Percentiles rank a stretch among this genome's conserved stretches.
Conservation (phyloP, 1,139 yeast species). For the Geotrichum klebahnii region DNA sequence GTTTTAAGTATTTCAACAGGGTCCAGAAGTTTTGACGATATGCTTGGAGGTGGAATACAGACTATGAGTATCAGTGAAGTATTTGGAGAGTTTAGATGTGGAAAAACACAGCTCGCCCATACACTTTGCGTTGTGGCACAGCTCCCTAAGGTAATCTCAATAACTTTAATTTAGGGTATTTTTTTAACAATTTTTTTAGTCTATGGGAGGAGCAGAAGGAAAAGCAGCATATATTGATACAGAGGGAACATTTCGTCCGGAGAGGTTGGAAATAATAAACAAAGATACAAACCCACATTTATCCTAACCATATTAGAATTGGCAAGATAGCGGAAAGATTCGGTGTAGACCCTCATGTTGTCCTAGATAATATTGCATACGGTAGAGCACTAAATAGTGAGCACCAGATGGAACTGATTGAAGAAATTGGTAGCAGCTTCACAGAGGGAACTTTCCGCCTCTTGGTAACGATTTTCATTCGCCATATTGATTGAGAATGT, state of each 20-base stretch:
- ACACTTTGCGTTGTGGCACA: slow-evolving; percentile 59
- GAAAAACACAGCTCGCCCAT: slow-evolving; percentile 58
- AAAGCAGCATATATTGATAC: slow-evolving; percentile 60
- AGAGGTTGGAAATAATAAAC: slow-evolving; percentile 9
- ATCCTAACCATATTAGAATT: slow-evolving; percentile 39
- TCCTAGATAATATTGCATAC: slow-evolving; percentile 53
- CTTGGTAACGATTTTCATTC: slow-evolving; percentile 30
- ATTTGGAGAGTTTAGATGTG: slow-evolving; percentile 60
- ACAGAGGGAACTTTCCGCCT: slow-evolving; percentile 49
- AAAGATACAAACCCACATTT: not conserved
- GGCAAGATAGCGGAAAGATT: slow-evolving; percentile 52
- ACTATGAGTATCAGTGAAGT: slow-evolving; percentile 63
- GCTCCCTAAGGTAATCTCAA: slow-evolving; percentile 44
- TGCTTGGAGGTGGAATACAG: slow-evolving; percentile 57
- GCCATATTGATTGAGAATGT: not conserved
- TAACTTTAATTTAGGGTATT: not conserved
- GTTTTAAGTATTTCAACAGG: slow-evolving; percentile 53
- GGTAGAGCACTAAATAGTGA: slow-evolving; percentile 60
- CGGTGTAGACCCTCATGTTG: slow-evolving; percentile 51
- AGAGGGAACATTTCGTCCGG: slow-evolving; percentile 45
- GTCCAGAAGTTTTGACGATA: slow-evolving; percentile 50
- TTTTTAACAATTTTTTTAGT: slow-evolving; percentile 24
- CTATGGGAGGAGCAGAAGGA: slow-evolving; percentile 59
- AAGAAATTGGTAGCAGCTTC: slow-evolving; percentile 49
- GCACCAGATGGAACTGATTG: slow-evolving; percentile 57